Base-by-base conservation (phyloP, 495 filamentous ascomycete genomes). In the Penicillium lividum region DNA sequence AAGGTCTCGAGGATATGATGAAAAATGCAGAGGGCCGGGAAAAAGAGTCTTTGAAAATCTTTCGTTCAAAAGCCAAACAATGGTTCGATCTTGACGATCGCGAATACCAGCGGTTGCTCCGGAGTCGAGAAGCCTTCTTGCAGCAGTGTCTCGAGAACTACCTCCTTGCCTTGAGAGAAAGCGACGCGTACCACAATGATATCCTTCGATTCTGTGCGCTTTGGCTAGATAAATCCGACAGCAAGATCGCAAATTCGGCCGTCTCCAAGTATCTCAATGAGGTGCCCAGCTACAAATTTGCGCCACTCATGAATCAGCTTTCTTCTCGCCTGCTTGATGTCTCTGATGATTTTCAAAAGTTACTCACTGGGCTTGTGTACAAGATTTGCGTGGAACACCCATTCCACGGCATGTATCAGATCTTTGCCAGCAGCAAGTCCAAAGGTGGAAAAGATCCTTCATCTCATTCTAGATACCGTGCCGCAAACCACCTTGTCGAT, bases 321-420 rank as follows among this genome's bases (percentile, higher is more conserved):
- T 91, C 92, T 4, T 98, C 94, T 11, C 87, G 94, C 22, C 77
- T 98, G 13, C 84, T 95, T 50, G 84, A 93, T 61, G 80, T 83
- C 27, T 54, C 70, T 4, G 78, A 82, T 40, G 71, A 73, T 2
- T 99, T 99, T 66, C 95, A 99, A 63, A 69, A 70, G 16, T 75
- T 92, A 5, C 81, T 99, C 15, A 84, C 78, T 18, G 71, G 79
- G 1, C 73, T 98, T 36, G 85, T 97, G 13, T 81, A 86, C 58
- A 81, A 86, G 10, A 94, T 98, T 54, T 97, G 92, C 67, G 77
- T 79, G 9, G 92, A 99, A 28, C 94, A 99, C 70, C 94, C 94
- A 1, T 95, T 92, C 71, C 94, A 99, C 65, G 90, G 90, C 42
- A 93, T 97, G 86, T 93, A 97, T 67, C 92, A 97, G 53, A 91